phyloP scores from a whole-genome alignment of 768 basidiomycete species.

The Coprinellus micaceus region DNA sequence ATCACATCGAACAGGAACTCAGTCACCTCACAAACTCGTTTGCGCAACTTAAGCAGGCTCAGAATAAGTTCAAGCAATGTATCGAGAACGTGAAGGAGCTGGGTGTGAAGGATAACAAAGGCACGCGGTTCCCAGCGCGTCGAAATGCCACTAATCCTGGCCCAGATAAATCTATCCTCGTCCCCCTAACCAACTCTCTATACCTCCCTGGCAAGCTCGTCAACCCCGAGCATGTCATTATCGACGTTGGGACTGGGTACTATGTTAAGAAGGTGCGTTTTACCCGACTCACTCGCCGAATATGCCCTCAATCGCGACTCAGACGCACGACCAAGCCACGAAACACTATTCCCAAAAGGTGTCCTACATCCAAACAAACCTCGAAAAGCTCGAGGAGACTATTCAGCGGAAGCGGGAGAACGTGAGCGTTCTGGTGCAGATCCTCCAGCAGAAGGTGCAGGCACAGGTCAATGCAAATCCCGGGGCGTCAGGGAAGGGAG shows the following conservation, averaged over 20 bases:
- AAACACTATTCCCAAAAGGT: slow-evolving; percentile 82
- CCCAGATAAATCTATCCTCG: slow-evolving; percentile 81
- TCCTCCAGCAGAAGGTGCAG: slow-evolving; percentile 64
- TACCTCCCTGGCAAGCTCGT: slow-evolving; percentile 90
- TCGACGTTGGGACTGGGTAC: slow-evolving; percentile 96
- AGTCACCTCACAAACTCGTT: slow-evolving; percentile 90
- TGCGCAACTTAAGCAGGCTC: slow-evolving; percentile 87
- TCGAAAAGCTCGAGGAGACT: slow-evolving; percentile 84
- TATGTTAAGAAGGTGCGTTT: slow-evolving; percentile 83
- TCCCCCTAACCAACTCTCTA: slow-evolving; percentile 91
- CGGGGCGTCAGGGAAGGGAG: neutral
- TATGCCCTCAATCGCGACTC: neutral
- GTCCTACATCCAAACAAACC: slow-evolving; percentile 75
- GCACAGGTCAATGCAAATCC: slow-evolving; percentile 24
- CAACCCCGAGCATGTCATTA: slow-evolving; percentile 82
- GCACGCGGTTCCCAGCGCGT: slow-evolving; percentile 27
- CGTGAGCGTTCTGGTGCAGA: slow-evolving; percentile 65
- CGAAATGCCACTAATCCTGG: neutral
- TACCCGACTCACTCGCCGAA: neutral
- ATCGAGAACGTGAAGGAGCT: slow-evolving; percentile 70
- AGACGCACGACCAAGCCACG: slow-evolving; percentile 79
- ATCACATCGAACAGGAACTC: slow-evolving; percentile 63
- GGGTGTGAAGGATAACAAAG: slow-evolving; percentile 60
- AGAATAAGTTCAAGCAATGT: slow-evolving; percentile 87
- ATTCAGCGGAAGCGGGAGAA: slow-evolving; percentile 92